Evolutionary conservation across 1,284 basidiomycete species (phyloP).

Genomic region (Crucibulum parvulum): DNA sequence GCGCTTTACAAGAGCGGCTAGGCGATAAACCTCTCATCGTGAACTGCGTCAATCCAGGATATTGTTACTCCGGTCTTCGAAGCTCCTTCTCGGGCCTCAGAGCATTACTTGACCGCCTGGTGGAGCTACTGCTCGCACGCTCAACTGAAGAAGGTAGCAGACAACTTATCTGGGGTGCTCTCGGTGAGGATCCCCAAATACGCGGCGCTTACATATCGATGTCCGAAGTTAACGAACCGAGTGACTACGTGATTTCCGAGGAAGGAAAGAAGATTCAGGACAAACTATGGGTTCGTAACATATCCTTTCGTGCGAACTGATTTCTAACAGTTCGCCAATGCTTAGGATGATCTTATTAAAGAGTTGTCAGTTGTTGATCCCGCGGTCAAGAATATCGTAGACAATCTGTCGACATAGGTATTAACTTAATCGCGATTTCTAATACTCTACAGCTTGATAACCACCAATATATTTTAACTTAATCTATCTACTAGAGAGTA

Average conservation of each 20-base stretch:
- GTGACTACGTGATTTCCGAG: slow-evolving; percentile 47
- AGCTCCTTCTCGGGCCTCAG: slow-evolving; percentile 25
- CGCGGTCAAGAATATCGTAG: slow-evolving; percentile 10
- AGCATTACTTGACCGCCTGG: slow-evolving; percentile 11
- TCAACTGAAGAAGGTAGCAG: slow-evolving; percentile 50
- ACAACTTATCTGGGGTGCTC: slow-evolving; percentile 47
- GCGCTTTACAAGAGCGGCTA: slow-evolving; percentile 44
- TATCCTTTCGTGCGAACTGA: neutral
- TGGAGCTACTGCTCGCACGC: slow-evolving; percentile 33
- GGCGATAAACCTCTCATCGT: slow-evolving; percentile 39
- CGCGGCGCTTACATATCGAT: slow-evolving; percentile 42
- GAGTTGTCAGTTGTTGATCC: slow-evolving; percentile 30
- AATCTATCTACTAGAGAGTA: too few relatives aligned
- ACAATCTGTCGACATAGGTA: neutral
- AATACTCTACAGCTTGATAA: too few relatives aligned
- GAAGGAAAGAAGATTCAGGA: slow-evolving; percentile 44
- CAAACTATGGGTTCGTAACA: slow-evolving; percentile 46
- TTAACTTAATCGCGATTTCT: too few relatives aligned
- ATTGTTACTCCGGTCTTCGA: slow-evolving; percentile 50
- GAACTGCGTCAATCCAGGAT: slow-evolving; percentile 52
- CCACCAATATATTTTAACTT: too few relatives aligned
- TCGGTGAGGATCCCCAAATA: slow-evolving; percentile 35
- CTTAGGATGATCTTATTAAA: slow-evolving; percentile 37
- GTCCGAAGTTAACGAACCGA: slow-evolving; percentile 36
- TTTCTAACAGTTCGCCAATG: neutral